A percentile compares a stretch with the other conserved stretches of the same genome.
Conservation (phyloP, 2,329 filamentous ascomycete species). For the Botrytis fabae region DNA sequence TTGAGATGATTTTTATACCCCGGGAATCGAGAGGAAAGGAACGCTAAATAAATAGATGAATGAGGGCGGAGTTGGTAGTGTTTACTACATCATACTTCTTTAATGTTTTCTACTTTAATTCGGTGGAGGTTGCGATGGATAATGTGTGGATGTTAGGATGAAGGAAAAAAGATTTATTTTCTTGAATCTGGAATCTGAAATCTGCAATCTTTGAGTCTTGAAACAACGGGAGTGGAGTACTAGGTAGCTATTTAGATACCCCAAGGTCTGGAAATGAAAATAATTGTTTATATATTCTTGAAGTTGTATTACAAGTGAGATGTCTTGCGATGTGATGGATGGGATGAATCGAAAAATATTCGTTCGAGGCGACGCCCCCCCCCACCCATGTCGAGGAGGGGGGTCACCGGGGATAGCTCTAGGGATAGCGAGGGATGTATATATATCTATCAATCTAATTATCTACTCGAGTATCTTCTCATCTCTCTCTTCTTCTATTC, state of each 20-base stretch:
- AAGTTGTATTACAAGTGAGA: background rate
- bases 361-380: too few relatives aligned
- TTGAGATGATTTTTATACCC: constrained; percentile 7
- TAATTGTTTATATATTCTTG: background rate
- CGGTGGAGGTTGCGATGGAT: background rate
- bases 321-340: background rate
- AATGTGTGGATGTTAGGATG: background rate
- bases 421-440: too few relatives aligned
- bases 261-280: background rate
- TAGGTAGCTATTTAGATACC: background rate
- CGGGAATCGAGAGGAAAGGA: background rate
- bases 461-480: too few relatives aligned
- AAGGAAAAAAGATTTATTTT: background rate
- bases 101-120: background rate
- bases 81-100: background rate
- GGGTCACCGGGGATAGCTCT: too few relatives aligned
- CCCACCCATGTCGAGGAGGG: too few relatives aligned
- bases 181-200: background rate
- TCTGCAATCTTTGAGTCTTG: background rate
- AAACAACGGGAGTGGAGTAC: background rate
- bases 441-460: too few relatives aligned
- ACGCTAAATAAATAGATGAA: background rate
- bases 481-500: too few relatives aligned
- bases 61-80: background rate
- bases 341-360: too few relatives aligned